Conservation (phyloP, 1,284 basidiomycete species). For the Irpex rosettiformis region DNA sequence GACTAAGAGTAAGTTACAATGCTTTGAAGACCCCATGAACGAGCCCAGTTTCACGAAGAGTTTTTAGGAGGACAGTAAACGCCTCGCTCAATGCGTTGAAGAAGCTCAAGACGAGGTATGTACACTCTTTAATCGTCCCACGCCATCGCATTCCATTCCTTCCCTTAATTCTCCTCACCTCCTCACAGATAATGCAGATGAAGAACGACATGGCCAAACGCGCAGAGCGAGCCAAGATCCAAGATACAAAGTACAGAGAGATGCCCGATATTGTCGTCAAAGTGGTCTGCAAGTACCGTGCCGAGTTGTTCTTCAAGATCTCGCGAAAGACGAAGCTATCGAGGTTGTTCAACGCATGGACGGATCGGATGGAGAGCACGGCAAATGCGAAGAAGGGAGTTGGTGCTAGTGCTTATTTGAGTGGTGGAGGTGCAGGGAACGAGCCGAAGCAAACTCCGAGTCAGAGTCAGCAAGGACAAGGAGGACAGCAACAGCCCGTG, state of each 20-base stretch:
- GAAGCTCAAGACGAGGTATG: slow-evolving; percentile 77
- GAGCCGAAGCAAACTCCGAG: slow-evolving; percentile 11
- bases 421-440: slow-evolving; percentile 29
- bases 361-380: slow-evolving; percentile 69
- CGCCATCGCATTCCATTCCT: background rate
- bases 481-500: slow-evolving; percentile 17
- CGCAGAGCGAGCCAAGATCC: slow-evolving; percentile 67
- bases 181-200: slow-evolving; percentile 75
- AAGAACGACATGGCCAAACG: slow-evolving; percentile 74
- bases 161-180: slow-evolving; percentile 11
- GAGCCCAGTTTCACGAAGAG: slow-evolving; percentile 14
- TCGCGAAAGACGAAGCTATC: slow-evolving; percentile 81
- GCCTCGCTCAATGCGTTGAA: slow-evolving; percentile 71
- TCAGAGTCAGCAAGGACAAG: slow-evolving; percentile 20
- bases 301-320: slow-evolving; percentile 86
- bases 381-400: slow-evolving; percentile 19
- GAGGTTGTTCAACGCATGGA: slow-evolving; percentile 81
- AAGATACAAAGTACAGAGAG: slow-evolving; percentile 73
- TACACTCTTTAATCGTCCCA: slow-evolving; percentile 4
- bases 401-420: slow-evolving; percentile 14
- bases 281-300: slow-evolving; percentile 80
- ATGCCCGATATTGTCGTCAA: slow-evolving; percentile 81
- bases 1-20: slow-evolving; percentile 58
- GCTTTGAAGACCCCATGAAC: slow-evolving; percentile 7
- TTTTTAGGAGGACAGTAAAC: slow-evolving; percentile 75